Evolutionary conservation across 2,329 filamentous ascomycete species (phyloP).

Genomic region (Dactylellina parvicollis): DNA sequence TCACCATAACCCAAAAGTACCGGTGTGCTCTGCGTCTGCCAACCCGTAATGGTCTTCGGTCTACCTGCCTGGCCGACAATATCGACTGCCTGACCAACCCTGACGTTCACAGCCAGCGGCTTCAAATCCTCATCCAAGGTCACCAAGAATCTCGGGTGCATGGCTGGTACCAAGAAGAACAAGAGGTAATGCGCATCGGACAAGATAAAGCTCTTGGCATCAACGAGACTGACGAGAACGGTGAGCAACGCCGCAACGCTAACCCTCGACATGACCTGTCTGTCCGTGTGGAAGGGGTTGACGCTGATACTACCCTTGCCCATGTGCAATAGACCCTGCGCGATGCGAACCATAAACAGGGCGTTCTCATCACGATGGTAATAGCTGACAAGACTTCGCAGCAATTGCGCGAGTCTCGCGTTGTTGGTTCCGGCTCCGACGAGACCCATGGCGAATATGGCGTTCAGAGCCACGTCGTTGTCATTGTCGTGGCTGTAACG

Average conservation of each 20-base stretch:
- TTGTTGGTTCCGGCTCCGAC: conserved; percentile 98
- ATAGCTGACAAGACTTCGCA: conserved; percentile 95
- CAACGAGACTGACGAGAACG: conserved; percentile 91
- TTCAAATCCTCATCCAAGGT: conserved; percentile 95
- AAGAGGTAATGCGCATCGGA: conserved; percentile 87
- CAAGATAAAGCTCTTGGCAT: conserved; percentile 78
- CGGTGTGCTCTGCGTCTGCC: conserved; percentile 99
- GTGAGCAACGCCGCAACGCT: conserved; percentile 88
- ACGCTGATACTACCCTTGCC: conserved; percentile 96
- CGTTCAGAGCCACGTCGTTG: conserved; percentile 96
- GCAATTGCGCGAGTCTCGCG: conserved; percentile 89
- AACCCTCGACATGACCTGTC: conserved; percentile 91
- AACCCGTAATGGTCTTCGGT: conserved; percentile 98
- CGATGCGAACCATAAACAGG: conserved; percentile 98
- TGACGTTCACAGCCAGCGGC: conserved; percentile 92
- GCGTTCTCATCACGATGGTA: conserved; percentile 97
- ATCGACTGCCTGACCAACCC: conserved; percentile 96
- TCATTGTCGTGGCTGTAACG: conserved; percentile 99
- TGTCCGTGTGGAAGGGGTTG: conserved; percentile 99
- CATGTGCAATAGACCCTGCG: conserved; percentile 90
- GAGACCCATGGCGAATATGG: conserved; percentile 98
- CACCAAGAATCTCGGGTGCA: conserved; percentile 95
- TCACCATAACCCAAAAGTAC: conserved; percentile 94
- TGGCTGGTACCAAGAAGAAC: conserved; percentile 95
- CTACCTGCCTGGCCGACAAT: conserved; percentile 96